Evolutionary conservation across 352 stramenopile genomes (phyloP), one percentile per base, ranked within the genome.

Genomic region (Peronospora tabacina): DNA sequence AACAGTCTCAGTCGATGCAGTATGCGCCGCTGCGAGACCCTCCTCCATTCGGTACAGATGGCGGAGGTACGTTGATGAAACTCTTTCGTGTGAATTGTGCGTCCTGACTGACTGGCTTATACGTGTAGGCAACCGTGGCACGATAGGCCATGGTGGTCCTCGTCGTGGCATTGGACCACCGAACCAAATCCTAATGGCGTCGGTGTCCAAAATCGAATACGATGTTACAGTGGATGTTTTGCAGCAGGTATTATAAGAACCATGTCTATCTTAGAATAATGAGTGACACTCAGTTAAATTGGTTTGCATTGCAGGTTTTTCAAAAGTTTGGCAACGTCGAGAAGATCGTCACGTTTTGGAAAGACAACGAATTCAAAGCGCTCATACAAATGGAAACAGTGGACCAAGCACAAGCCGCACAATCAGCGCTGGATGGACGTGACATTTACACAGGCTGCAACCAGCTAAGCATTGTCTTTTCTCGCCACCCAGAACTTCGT

Each of bases 391-490:
- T 91, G 73, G 73, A 87, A 42, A 76, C 81, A 11, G 49, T 84
- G 8, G 72, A 84, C 30, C 77, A 89, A 60, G 81, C 81, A 5
- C 66, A 82, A 33, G 75, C 81, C 0, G 81, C 81, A 4, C 77
- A 87, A 55, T 55, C 68, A 0, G 74, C 81, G 8, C 72, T 91
- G 3, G 72, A 91, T 49, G 81, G 81, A 8, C 77, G 81, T 13
- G 81, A 91, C 40, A 91, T 91, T 39, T 91, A 91, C 74, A 89
- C 81, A 19, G 81, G 81, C 37, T 91, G 81, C 62, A 91, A 91
- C 55, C 74, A 72, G 58, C 72, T 91, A 30, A 80, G 70, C 49
- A 86, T 91, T 37, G 72, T 83, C 12, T 89, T 89, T 52, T 89
- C 77, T 10, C 74, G 71, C 19, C 78, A 89, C 41, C 49, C 68